These are phyloP conservation scores for Candida peoriensis DNA, from an alignment of 805 yeast species.

Conservation along the genomic window DNA sequence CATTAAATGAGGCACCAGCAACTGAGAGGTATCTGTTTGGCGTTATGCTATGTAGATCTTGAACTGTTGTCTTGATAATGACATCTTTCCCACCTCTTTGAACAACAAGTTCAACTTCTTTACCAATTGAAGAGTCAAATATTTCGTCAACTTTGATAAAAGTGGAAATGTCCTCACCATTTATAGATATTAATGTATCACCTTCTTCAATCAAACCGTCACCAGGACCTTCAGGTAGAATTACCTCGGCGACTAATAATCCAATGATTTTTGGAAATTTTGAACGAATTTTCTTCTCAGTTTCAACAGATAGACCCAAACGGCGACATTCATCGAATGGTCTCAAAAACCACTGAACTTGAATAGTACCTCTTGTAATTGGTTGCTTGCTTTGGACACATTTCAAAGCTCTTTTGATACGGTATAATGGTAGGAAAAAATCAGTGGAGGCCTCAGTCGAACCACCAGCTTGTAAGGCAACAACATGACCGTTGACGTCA, in stretches of 20 bases:
- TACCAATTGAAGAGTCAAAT: conserved; percentile 65
- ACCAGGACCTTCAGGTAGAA: conserved; percentile 84
- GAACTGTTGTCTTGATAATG: conserved; percentile 48
- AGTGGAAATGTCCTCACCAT: conserved; percentile 57
- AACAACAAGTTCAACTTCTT: conserved; percentile 47
- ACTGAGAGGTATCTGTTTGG: conserved; percentile 79
- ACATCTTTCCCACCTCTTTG: conserved; percentile 72
- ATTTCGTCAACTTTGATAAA: conserved; percentile 82
- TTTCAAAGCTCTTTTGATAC: conserved; percentile 75
- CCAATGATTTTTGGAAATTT: conserved; percentile 74
- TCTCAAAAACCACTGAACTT: conserved; percentile 80
- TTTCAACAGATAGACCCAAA: conserved; percentile 71
- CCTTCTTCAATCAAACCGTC: conserved; percentile 73
- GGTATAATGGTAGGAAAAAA: conserved; percentile 79
- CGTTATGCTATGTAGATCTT: conserved; percentile 75
- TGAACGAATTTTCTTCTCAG: conserved; percentile 65
- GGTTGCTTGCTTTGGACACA: conserved; percentile 58
- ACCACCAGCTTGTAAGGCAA: conserved; percentile 95
- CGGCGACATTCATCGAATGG: conserved; percentile 91
- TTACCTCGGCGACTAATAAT: conserved; percentile 73
- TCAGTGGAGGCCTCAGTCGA: conserved; percentile 88
- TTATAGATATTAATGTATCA: conserved; percentile 72
- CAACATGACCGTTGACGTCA: conserved; percentile 78
- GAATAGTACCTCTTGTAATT: conserved; percentile 87
- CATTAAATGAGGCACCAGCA: conserved; percentile 83